A percentile compares a stretch with the other conserved stretches of the same genome.
Evolutionary conservation across 805 yeast species (phyloP).

Genomic region (Suhomyces pyralidae): DNA sequence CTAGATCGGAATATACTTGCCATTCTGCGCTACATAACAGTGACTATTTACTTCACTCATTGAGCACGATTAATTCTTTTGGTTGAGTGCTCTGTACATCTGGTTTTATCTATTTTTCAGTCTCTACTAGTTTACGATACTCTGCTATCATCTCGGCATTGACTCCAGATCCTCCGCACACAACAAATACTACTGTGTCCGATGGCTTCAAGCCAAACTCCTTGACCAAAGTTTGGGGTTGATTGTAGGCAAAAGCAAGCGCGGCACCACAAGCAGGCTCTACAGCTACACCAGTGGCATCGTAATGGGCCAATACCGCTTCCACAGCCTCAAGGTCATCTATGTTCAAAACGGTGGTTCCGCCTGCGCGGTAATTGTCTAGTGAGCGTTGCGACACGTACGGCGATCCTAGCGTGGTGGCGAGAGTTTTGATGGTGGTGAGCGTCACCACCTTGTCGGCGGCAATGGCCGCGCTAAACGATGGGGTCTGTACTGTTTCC

Average conservation of each 20-base stretch:
- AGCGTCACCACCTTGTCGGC: slow-evolving; percentile 18
- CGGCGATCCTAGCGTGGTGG: slow-evolving; percentile 30
- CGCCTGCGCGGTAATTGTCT: slow-evolving; percentile 14
- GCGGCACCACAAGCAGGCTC: slow-evolving; percentile 39
- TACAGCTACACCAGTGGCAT: slow-evolving; percentile 18
- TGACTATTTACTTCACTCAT: no score
- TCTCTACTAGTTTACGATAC: slow-evolving; percentile 9
- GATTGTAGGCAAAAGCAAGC: slow-evolving; percentile 12
- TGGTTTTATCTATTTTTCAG: background rate
- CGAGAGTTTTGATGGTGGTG: slow-evolving; percentile 19
- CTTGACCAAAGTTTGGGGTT: slow-evolving; percentile 11
- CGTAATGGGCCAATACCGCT: slow-evolving; percentile 22
- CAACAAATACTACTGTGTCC: slow-evolving; percentile 25
- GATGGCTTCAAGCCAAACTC: slow-evolving; percentile 15
- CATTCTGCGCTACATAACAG: no score
- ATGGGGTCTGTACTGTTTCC: slow-evolving; percentile 26
- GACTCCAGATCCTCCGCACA: slow-evolving; percentile 27
- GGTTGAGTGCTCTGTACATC: no score
- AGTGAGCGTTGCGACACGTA: slow-evolving; percentile 20
- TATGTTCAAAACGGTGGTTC: slow-evolving; percentile 15
- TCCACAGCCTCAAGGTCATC: slow-evolving; percentile 26
- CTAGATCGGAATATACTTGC: no score
- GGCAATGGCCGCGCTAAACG: slow-evolving; percentile 19
- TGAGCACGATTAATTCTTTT: no score
- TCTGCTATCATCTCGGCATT: slow-evolving; percentile 8